These are phyloP conservation scores for Rhododendron williamsianum DNA, from an alignment of 148 eudicot genomes.

Conservation along the genomic window DNA sequence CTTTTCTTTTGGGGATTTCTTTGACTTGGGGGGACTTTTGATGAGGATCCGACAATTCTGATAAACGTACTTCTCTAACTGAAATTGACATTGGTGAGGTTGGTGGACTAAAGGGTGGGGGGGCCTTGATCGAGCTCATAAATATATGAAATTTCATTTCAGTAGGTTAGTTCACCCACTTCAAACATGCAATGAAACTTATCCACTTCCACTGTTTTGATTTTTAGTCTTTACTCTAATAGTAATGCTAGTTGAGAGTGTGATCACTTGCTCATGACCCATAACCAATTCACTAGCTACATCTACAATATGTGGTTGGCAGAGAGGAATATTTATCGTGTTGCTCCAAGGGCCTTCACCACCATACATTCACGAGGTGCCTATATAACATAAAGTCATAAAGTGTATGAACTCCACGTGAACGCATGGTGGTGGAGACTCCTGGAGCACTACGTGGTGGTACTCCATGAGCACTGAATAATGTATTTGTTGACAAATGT, in stretches of 20 bases:
- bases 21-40: neutral
- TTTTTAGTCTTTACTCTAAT: neutral
- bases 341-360: too few relatives aligned
- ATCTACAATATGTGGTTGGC: too few relatives aligned
- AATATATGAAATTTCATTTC: neutral
- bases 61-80: slow-evolving; percentile 29
- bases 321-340: too few relatives aligned
- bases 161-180: slow-evolving; percentile 4
- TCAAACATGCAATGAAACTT: neutral
- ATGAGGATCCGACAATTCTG: slow-evolving; percentile 9
- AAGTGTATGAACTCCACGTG: neutral
- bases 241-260: neutral
- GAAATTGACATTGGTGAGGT: slow-evolving; percentile 30
- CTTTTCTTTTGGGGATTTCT: neutral
- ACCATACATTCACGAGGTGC: too few relatives aligned
- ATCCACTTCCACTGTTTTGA: neutral
- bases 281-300: too few relatives aligned
- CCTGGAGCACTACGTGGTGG: neutral
- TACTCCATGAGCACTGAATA: too few relatives aligned
- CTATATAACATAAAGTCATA: too few relatives aligned
- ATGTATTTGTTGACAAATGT: neutral
- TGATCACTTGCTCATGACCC: neutral
- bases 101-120: neutral
- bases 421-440: neutral
- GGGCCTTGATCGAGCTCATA: neutral